Evolutionary conservation across 257 asterid genomes (phyloP).

Genomic region (Forsythia suspensa): DNA sequence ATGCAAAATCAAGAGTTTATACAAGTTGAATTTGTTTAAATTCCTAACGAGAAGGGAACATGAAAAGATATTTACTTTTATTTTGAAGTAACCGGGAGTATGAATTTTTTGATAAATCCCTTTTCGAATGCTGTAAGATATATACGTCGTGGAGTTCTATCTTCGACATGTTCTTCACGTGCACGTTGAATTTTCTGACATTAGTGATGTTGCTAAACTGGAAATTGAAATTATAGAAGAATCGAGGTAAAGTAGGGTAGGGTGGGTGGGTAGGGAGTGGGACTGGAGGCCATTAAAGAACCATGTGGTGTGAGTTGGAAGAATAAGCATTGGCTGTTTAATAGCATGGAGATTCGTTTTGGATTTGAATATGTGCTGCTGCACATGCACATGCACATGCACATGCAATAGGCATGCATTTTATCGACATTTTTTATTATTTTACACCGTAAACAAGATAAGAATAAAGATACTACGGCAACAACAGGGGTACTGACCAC

Average conservation of each 20-base stretch:
- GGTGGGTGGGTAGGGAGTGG: not conserved
- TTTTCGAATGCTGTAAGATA: not conserved
- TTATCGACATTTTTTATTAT: too few relatives aligned
- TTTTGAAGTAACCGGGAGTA: not conserved
- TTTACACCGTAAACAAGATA: too few relatives aligned
- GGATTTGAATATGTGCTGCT: conserved; percentile 12
- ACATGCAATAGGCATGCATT: not conserved
- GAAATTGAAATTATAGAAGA: not conserved
- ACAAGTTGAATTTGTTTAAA: not conserved
- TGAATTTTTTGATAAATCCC: not conserved
- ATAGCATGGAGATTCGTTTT: conserved; percentile 26
- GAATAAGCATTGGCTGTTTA: conserved; percentile 12
- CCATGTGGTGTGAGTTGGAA: conserved; percentile 27
- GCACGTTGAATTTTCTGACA: not conserved
- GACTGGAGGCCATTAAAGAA: conserved; percentile 20
- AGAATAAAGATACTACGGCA: too few relatives aligned
- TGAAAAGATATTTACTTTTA: not conserved
- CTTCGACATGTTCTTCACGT: not conserved
- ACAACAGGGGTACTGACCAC: too few relatives aligned
- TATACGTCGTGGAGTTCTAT: not conserved
- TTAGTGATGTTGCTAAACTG: not conserved
- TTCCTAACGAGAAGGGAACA: not conserved
- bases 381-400: conserved; percentile 40
- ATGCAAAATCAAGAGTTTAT: not conserved
- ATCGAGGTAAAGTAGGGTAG: not conserved